Percentiles rank a stretch among this genome's conserved stretches.
Evolutionary conservation across 768 basidiomycete genomes (phyloP).

Genomic region (Naganishia friedmannii): DNA sequence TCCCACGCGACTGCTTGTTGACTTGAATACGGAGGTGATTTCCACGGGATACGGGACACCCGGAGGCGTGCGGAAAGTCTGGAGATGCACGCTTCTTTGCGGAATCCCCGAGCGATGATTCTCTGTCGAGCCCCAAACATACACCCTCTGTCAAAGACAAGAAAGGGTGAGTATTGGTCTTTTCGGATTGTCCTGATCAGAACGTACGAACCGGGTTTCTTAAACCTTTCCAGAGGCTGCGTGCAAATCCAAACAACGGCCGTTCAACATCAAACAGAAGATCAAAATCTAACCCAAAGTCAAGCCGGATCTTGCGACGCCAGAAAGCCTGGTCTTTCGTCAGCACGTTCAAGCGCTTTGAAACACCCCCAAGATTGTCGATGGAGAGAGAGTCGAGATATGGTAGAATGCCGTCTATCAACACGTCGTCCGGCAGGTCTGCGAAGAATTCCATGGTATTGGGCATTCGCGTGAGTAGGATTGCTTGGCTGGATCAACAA

Average conservation of each 20-base stretch:
- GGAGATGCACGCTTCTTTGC: background rate
- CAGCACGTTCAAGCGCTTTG: background rate
- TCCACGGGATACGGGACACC: slow-evolving; percentile 36
- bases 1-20: background rate
- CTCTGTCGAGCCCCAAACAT: slow-evolving; percentile 44
- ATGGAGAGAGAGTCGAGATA: slow-evolving; percentile 9
- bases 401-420: slow-evolving; percentile 5
- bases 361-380: background rate
- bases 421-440: slow-evolving; percentile 13
- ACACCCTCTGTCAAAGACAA: slow-evolving; percentile 34
- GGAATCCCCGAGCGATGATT: slow-evolving; percentile 36
- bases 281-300: slow-evolving; percentile 33
- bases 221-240: slow-evolving; percentile 22
- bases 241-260: background rate
- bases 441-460: background rate
- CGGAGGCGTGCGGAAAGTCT: background rate
- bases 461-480: background rate
- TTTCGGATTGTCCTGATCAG: slow-evolving; percentile 26
- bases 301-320: slow-evolving; percentile 35
- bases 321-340: slow-evolving; percentile 39
- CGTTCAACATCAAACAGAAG: slow-evolving; percentile 26
- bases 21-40: slow-evolving; percentile 30
- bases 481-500: too few species aligned
- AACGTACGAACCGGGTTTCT: slow-evolving; percentile 31
- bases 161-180: slow-evolving; percentile 34